Conservation (phyloP, 2,329 filamentous ascomycete species). For the Diaporthe sp. region DNA sequence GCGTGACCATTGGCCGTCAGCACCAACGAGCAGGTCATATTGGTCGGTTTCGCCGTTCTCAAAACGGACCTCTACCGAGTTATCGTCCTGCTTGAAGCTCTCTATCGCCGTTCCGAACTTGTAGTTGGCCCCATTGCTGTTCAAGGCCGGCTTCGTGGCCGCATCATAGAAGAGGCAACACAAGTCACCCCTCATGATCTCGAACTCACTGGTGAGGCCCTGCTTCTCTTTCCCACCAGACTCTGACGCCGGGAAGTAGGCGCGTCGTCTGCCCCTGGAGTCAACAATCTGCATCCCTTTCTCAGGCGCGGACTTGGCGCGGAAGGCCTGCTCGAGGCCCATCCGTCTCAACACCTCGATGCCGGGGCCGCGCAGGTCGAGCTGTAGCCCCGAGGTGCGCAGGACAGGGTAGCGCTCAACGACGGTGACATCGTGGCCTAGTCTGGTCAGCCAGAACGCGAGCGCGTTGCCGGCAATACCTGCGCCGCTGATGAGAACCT, state of each 20-base stretch:
- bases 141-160: constrained; percentile 44
- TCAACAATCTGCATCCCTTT: constrained; percentile 55
- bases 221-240: constrained; percentile 57
- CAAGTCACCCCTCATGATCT: constrained; percentile 72
- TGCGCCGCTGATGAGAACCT: constrained; percentile 54
- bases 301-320: constrained; percentile 28
- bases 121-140: constrained; percentile 46
- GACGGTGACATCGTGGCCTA: constrained; percentile 57
- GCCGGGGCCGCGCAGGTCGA: constrained; percentile 67
- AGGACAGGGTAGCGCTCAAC: constrained; percentile 58
- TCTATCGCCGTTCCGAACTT: constrained; percentile 48
- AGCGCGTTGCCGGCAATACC: constrained; percentile 58
- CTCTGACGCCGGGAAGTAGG: constrained; percentile 56
- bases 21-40: constrained; percentile 67
- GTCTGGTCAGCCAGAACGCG: constrained; percentile 62
- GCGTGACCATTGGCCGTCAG: constrained; percentile 66
- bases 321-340: constrained; percentile 59
- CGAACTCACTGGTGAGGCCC: constrained; percentile 67
- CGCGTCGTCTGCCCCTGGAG: constrained; percentile 55
- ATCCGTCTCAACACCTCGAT: constrained; percentile 65
- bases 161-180: constrained; percentile 62
- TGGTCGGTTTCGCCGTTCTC: constrained; percentile 56
- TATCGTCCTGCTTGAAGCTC: constrained; percentile 47
- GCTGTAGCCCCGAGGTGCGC: constrained; percentile 63
- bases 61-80: constrained; percentile 52